Percentiles rank a stretch among this genome's conserved stretches.
phyloP scores from a whole-genome alignment of 108 stramenopile genomes.

The Cyclostephanos tholiformis region DNA sequence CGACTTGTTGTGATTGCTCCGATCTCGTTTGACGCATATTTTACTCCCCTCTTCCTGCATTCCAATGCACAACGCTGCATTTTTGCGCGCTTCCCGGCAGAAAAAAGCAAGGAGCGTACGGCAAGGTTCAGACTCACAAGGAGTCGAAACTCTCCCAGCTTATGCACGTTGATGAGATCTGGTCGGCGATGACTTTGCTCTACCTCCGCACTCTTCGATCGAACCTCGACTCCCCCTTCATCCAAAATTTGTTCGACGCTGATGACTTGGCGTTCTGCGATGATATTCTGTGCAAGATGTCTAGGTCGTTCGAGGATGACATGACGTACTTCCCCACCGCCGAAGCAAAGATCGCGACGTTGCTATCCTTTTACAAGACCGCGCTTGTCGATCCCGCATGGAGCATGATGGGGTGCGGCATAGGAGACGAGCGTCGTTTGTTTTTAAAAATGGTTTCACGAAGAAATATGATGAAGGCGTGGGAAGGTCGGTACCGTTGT shows the following conservation, averaged over 20 bases:
- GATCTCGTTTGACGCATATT: neutral
- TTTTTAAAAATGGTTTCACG: conserved; percentile 28
- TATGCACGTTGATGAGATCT: conserved; percentile 88
- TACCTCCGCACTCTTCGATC: conserved; percentile 78
- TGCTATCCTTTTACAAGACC: conserved; percentile 86
- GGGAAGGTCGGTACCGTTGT: neutral
- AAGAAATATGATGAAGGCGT: neutral
- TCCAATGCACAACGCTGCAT: neutral
- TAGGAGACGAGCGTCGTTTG: conserved; percentile 90
- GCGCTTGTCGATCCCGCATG: conserved; percentile 87
- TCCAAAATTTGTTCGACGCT: conserved; percentile 57
- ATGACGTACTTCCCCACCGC: conserved; percentile 86
- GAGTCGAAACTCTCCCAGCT: conserved; percentile 88
- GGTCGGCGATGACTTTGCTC: conserved; percentile 76
- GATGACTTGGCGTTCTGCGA: conserved; percentile 92
- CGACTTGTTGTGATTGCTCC: neutral
- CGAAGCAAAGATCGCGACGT: conserved; percentile 83
- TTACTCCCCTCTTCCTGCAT: neutral
- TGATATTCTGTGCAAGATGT: conserved; percentile 95
- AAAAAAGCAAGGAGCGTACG: conserved; percentile 99
- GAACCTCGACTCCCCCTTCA: conserved; percentile 70
- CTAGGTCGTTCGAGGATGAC: conserved; percentile 98
- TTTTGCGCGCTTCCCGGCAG: conserved; percentile 25
- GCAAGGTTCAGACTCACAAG: conserved; percentile 92
- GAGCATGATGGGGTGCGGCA: conserved; percentile 92